phyloP scores from a whole-genome alignment of 1,284 basidiomycete genomes.

The Trichosporon inkin region DNA sequence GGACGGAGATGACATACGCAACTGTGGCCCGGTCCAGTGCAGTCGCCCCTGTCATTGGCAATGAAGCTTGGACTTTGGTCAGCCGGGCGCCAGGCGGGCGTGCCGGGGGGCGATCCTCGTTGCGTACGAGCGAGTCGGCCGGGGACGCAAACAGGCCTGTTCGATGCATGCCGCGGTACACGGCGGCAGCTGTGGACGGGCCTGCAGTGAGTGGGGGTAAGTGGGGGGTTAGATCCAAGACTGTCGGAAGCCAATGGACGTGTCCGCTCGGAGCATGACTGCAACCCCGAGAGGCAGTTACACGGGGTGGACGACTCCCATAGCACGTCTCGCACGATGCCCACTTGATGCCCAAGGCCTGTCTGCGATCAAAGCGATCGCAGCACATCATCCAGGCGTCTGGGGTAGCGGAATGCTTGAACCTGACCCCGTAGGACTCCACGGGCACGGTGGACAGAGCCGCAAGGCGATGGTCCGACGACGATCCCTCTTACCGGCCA shows the following conservation, averaged over 20 bases:
- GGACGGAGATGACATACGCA: constrained; percentile 5
- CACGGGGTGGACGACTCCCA: too few relatives aligned
- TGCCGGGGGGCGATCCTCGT: background rate
- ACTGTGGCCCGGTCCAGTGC: background rate
- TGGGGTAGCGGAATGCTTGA: constrained; percentile 2
- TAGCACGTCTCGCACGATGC: background rate
- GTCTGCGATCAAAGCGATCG: background rate
- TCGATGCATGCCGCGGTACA: too few relatives aligned
- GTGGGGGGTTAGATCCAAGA: too few relatives aligned
- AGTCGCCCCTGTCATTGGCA: background rate
- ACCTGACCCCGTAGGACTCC: constrained; percentile 3
- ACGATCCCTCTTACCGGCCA: constrained; percentile 6
- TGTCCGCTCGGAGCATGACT: too few relatives aligned
- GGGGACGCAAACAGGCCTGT: background rate
- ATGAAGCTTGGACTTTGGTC: background rate
- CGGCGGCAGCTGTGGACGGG: too few relatives aligned
- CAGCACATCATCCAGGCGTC: background rate
- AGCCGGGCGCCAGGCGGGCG: background rate
- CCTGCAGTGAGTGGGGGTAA: too few relatives aligned
- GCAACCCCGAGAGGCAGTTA: too few relatives aligned
- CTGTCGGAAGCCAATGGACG: too few relatives aligned
- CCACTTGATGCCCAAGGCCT: background rate
- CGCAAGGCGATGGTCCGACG: constrained; percentile 7
- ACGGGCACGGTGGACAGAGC: background rate
- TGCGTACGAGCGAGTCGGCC: background rate